Evolutionary conservation across 2,329 filamentous ascomycete species (phyloP), one percentile per base, ranked within the genome.

Genomic region (Colletotrichum higginsianum): DNA sequence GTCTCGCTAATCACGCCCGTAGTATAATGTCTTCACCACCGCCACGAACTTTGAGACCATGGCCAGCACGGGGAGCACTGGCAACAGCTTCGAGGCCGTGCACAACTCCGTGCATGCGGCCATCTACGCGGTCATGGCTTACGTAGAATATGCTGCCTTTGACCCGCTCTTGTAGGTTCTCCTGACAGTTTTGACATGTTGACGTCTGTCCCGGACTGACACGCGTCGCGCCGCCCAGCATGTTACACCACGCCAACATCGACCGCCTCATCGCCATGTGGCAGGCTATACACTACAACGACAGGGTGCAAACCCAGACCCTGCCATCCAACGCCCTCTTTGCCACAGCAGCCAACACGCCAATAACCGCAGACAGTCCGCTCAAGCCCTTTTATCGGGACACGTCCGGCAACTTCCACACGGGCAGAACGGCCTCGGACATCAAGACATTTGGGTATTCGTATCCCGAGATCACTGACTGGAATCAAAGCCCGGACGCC

Each of bases 261-360:
- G 90, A 92, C 75, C 87, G 90, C 52, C 83, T 92, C 46, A 91
- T 90, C 81, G 85, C 88, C n/a, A 83, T 87, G 75, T 88, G 83
- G 83, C 81, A 86, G 76, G 82, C 80, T 30, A 82, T 87, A 23
- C 77, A 81, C 67, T 83, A 83, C 30, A 68, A 75, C 53, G 71
- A 80, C 72, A 73, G 75, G 66, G 75, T 82, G 52, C 83, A 84
- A 74, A 75, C 66, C 23, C 69, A 66, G 47, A 77, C 81, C 11
- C 82, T 84, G 72, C 52, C 23, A 2, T 61, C 57, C 21, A 23
- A 18, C 40, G 75, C 80, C 9, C 80, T 80, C 38, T 89, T 80
- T 74, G 83, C 79, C 56, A 85, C 84, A 7, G 78, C 82, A 1
- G 66, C 72, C 6, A 82, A 83, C 18, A 80, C 81, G n/a, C 75